Evolutionary conservation across 2,329 filamentous ascomycete species (phyloP), one percentile per base, ranked within the genome.

Genomic region (Diaporthe humulicola): DNA sequence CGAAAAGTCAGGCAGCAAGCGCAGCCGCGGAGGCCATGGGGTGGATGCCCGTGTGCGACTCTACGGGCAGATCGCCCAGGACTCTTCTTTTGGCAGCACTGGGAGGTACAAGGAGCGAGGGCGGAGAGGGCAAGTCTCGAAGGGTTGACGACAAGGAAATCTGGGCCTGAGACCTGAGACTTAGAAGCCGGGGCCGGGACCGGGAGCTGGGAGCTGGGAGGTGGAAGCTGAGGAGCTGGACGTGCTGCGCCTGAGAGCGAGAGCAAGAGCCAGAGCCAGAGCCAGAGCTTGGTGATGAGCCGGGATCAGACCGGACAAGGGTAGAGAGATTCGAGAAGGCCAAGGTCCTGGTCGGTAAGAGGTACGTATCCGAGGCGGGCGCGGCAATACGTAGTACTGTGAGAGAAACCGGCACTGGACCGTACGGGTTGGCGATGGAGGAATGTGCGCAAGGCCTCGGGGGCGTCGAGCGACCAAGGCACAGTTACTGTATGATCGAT

Each of bases 1-100:
- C 79, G 79, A 80, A 79, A 79, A 79, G 79, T 83, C 81, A 83
- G 78, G 81, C 78, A 79, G 79, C 80, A 80, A 78, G 79, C 78
- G 79, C 78, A 80, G 78, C 78, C 79, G 81, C 79, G 79, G 78
- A 79, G 78, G 79, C 81, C 73, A 76, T 76, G 73, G 73, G 52
- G 36, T 54, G 60, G 60, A 56, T 56, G 70, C 48, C 45, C 61
- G 54, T 67, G 54, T 73, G 70, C 45, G 36, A 73, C 70, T 61
- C 56, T 73, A 38, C 36, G 61, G 70, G 69, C 69, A 71, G 57
- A 50, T 58, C 64, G 64, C 50, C 48, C 56, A 69, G 74, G 73
- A 67, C 60, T 73, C 70, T 72, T 75, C 64, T 52, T 61, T 58
- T 58, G 69, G 64, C 48, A 71, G 67, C 48, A 64, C 57, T 40